Percentiles rank a stretch among this genome's conserved stretches.
phyloP scores from a whole-genome alignment of 306 rosid genomes.

The Crotalaria pallida region DNA sequence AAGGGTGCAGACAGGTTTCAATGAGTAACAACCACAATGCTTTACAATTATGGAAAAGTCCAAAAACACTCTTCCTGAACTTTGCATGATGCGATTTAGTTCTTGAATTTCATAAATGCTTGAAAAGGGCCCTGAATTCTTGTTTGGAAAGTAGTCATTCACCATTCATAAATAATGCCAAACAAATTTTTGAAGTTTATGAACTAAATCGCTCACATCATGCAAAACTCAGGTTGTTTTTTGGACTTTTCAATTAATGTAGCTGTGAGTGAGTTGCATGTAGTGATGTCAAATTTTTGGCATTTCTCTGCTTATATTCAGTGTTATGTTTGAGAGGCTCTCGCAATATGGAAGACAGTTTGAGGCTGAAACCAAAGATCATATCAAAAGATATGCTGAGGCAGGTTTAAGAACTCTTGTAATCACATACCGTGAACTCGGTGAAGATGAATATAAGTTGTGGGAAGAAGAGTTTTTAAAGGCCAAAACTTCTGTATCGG shows the following conservation, averaged over 20 bases:
- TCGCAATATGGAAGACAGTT: slow-evolving; percentile 56
- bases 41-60: no score
- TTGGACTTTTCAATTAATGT: not conserved
- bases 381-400: slow-evolving; percentile 66
- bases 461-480: slow-evolving; percentile 62
- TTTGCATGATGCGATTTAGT: no score
- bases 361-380: slow-evolving; percentile 66
- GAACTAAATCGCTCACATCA: no score
- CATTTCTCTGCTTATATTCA: slow-evolving; percentile 33
- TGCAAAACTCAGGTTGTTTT: no score
- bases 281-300: slow-evolving; percentile 20
- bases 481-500: slow-evolving; percentile 59
- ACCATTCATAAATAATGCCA: no score
- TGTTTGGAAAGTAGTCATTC: no score
- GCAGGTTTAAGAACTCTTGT: slow-evolving; percentile 88
- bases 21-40: slow-evolving; percentile 6
- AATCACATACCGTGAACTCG: slow-evolving; percentile 57
- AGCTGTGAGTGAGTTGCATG: slow-evolving; percentile 22
- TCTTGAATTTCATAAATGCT: no score
- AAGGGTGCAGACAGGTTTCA: slow-evolving; percentile 96
- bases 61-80: no score
- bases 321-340: slow-evolving; percentile 74
- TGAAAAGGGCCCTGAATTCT: no score
- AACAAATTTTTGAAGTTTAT: no score
- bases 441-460: slow-evolving; percentile 47